Conservation (phyloP, 331 rosid genomes). For the Erythrophleum ivorense region DNA sequence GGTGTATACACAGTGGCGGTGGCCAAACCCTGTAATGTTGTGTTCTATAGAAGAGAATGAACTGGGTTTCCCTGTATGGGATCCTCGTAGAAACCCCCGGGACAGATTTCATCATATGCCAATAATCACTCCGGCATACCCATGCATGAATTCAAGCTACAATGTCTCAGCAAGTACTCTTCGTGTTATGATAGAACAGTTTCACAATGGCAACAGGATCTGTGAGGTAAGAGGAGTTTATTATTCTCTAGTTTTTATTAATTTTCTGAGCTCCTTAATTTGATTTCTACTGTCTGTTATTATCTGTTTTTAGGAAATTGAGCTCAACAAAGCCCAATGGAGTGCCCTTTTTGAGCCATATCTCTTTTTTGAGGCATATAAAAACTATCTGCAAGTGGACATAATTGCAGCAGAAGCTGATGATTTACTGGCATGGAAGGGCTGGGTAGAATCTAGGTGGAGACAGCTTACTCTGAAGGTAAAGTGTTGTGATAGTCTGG, state of each 20-base stretch:
- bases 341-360: constrained; percentile 70
- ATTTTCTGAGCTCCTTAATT: constrained; percentile 12
- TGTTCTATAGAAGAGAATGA: constrained; percentile 72
- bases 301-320: constrained; percentile 55
- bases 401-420: constrained; percentile 67
- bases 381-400: constrained; percentile 76
- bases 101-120: constrained; percentile 81
- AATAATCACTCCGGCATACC: constrained; percentile 77
- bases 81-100: constrained; percentile 75
- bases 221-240: constrained; percentile 59
- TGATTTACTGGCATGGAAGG: constrained; percentile 74
- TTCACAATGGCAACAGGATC: constrained; percentile 58
- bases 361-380: constrained; percentile 69
- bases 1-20: constrained; percentile 81
- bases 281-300: neutral
- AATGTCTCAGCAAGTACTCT: constrained; percentile 74
- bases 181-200: constrained; percentile 75
- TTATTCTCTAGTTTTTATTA: neutral
- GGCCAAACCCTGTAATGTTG: constrained; percentile 82
- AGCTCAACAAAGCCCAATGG: constrained; percentile 68
- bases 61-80: constrained; percentile 69
- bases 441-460: constrained; percentile 81
- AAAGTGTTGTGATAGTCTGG: constrained; percentile 8
- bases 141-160: constrained; percentile 83
- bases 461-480: constrained; percentile 79